Conservation (phyloP, 2,329 filamentous ascomycete genomes). For the Fusarium sp. region DNA sequence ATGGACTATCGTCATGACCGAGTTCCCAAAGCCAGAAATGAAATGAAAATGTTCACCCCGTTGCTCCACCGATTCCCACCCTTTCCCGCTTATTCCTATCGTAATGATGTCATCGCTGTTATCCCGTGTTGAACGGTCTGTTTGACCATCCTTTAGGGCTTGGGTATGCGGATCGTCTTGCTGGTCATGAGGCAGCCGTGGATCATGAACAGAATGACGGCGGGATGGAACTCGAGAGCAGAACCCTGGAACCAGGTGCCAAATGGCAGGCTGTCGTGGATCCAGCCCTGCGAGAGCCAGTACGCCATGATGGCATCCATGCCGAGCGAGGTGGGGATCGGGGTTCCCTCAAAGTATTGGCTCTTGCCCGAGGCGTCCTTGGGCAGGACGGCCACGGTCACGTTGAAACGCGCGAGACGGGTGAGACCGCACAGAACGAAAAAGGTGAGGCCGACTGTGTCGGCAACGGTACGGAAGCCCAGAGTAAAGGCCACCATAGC, state of each 20-base stretch:
- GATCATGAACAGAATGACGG: constrained; percentile 83
- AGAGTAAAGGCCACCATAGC: constrained; percentile 89
- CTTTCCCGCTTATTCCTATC: constrained; percentile 5
- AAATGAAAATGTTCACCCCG: constrained; percentile 6
- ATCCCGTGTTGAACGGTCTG: constrained; percentile 31
- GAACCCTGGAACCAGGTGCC: constrained; percentile 77
- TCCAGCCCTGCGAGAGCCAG: constrained; percentile 86
- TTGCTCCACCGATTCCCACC: neutral
- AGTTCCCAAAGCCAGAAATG: constrained; percentile 1
- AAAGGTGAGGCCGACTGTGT: constrained; percentile 84
- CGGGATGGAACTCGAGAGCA: constrained; percentile 84
- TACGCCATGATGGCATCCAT: constrained; percentile 89
- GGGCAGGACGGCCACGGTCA: constrained; percentile 88
- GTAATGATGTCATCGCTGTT: constrained; percentile 9
- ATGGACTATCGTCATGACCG: neutral
- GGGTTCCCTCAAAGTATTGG: constrained; percentile 96
- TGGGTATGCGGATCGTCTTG: constrained; percentile 94
- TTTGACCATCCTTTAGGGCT: constrained; percentile 67
- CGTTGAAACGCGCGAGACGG: constrained; percentile 95
- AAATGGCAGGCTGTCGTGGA: constrained; percentile 81
- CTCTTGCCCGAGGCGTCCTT: constrained; percentile 94
- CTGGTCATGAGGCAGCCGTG: constrained; percentile 96
- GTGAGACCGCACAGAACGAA: constrained; percentile 97
- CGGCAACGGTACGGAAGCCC: constrained; percentile 84
- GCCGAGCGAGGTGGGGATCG: constrained; percentile 89